Evolutionary conservation across 768 basidiomycete genomes (phyloP).

Genomic region (Zangia roseola): DNA sequence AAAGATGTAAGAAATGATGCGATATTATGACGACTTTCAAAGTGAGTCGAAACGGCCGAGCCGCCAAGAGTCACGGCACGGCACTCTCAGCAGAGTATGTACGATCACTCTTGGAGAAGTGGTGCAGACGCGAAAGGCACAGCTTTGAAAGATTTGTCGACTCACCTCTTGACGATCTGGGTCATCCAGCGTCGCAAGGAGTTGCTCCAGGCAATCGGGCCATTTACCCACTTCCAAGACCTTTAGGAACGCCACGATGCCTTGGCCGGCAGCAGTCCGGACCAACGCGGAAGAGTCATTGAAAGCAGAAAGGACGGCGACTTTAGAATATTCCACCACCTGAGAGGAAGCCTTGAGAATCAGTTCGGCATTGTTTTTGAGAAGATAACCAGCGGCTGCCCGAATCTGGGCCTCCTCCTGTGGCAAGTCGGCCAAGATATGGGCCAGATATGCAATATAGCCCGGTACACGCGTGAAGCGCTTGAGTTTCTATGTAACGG

Average conservation of each 20-base stretch:
- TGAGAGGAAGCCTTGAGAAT: slow-evolving; percentile 66
- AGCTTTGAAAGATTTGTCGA: background rate
- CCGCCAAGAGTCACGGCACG: no score
- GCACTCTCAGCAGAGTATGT: no score
- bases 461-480: slow-evolving; percentile 85
- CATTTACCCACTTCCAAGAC: slow-evolving; percentile 89
- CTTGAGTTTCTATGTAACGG: slow-evolving; percentile 69
- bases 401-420: slow-evolving; percentile 91
- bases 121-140: background rate
- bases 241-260: slow-evolving; percentile 86
- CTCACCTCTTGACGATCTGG: slow-evolving; percentile 86
- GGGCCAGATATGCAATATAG: slow-evolving; percentile 93
- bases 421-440: slow-evolving; percentile 80
- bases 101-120: no score
- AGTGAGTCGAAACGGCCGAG: background rate
- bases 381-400: slow-evolving; percentile 91
- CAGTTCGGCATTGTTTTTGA: slow-evolving; percentile 92
- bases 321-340: slow-evolving; percentile 72
- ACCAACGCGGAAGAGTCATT: slow-evolving; percentile 81
- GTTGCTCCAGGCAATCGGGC: slow-evolving; percentile 89
- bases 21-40: background rate
- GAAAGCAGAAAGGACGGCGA: slow-evolving; percentile 77
- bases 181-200: slow-evolving; percentile 83
- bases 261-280: slow-evolving; percentile 91
- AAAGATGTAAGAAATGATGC: background rate